phyloP scores from a whole-genome alignment of 805 yeast species.

The Sugiyamaella chiloensis region DNA sequence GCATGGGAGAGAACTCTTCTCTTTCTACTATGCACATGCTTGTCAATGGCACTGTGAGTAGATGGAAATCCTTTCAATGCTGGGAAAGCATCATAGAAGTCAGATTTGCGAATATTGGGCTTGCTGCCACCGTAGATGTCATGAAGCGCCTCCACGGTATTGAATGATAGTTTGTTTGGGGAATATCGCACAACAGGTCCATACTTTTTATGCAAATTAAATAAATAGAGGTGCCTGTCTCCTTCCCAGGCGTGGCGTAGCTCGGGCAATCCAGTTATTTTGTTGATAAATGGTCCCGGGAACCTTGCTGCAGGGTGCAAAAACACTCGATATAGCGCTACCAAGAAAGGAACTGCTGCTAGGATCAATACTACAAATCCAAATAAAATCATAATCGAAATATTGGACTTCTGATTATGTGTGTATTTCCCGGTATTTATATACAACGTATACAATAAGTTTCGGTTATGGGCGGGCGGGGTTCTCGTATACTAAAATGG shows the following conservation, averaged over 20 bases:
- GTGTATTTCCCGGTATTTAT: too few species aligned
- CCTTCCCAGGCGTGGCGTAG: slow-evolving; percentile 21
- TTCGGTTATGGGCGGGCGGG: too few species aligned
- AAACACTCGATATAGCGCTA: slow-evolving; percentile 11
- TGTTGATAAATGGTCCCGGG: slow-evolving; percentile 20
- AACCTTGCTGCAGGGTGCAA: slow-evolving; percentile 18
- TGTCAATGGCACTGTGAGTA: slow-evolving; percentile 19
- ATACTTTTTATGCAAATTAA: slow-evolving; percentile 14
- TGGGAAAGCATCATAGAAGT: slow-evolving; percentile 21
- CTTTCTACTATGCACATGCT: slow-evolving; percentile 19
- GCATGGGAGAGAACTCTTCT: slow-evolving; percentile 22
- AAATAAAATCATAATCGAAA: background rate
- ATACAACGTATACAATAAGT: too few species aligned
- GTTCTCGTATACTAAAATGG: too few species aligned
- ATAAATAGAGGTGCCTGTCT: slow-evolving; percentile 18
- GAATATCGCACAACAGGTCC: slow-evolving; percentile 19
- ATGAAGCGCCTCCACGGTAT: slow-evolving; percentile 16
- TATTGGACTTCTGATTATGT: too few species aligned
- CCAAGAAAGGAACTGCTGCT: slow-evolving; percentile 7
- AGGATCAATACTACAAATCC: slow-evolving; percentile 12
- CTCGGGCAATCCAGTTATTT: slow-evolving; percentile 16
- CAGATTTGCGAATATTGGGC: slow-evolving; percentile 18
- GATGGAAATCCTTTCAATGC: slow-evolving; percentile 22
- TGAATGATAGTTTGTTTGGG: slow-evolving; percentile 19
- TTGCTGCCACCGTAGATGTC: slow-evolving; percentile 16